A percentile compares a stretch with the other conserved stretches of the same genome.
Evolutionary conservation across 1,139 yeast species (phyloP).

Genomic region (Saccharomyces pastorianus): DNA sequence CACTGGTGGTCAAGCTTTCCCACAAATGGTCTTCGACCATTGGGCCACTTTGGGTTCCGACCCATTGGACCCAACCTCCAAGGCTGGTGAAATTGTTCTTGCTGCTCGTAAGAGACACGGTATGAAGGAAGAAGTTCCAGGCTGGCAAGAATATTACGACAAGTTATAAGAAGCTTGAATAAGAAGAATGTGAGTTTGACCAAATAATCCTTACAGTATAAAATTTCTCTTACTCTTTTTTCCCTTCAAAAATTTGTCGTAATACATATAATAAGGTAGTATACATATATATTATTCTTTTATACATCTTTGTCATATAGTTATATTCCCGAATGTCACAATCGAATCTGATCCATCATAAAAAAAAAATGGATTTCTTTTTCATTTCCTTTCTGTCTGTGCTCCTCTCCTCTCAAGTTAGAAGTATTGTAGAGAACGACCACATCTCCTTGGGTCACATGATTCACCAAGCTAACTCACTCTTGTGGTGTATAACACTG

Average conservation of each 20-base stretch:
- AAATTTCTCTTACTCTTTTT: neutral
- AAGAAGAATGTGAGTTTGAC: neutral
- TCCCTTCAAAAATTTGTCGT: neutral
- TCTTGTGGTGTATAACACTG: too few relatives aligned
- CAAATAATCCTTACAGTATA: neutral
- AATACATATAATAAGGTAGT: neutral
- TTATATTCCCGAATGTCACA: neutral
- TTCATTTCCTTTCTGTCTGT: too few relatives aligned
- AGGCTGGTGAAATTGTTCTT: conserved; percentile 89
- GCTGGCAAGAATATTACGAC: conserved; percentile 99
- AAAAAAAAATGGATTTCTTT: neutral
- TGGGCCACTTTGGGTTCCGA: conserved; percentile 90
- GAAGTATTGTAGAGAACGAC: too few relatives aligned
- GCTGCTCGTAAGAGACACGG: conserved; percentile 96
- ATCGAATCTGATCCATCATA: neutral
- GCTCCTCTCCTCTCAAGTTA: too few relatives aligned
- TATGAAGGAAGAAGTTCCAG: conserved; percentile 95
- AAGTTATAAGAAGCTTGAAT: conserved; percentile 56
- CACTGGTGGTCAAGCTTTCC: conserved; percentile 99
- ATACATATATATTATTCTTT: neutral
- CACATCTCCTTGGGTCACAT: too few relatives aligned
- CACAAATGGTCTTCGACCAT: conserved; percentile 99
- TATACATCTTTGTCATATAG: neutral
- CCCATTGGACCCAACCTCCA: conserved; percentile 83
- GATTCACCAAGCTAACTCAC: too few relatives aligned